Percentiles rank a stretch among this genome's conserved stretches.
These are phyloP conservation scores for Colletotrichum karsti DNA, from an alignment of 2,329 filamentous ascomycete genomes.

Conservation along the genomic window DNA sequence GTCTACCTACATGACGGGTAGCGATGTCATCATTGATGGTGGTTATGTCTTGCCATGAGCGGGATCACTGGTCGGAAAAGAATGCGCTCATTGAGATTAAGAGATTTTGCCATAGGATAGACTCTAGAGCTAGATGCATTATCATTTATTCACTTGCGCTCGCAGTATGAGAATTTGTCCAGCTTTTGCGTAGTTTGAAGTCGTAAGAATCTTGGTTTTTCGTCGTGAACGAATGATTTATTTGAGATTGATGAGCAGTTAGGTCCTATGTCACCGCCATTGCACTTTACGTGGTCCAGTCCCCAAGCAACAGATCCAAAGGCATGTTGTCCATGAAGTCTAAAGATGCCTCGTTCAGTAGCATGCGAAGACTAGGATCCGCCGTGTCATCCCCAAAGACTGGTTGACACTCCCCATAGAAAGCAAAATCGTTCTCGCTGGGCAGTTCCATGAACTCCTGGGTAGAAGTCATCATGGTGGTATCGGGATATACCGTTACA, in stretches of 20 bases:
- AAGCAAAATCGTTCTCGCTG: conserved; percentile 13
- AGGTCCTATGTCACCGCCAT: neutral
- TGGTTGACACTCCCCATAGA: neutral
- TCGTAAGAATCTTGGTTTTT: too few relatives aligned
- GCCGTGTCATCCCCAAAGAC: neutral
- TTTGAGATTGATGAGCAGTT: too few relatives aligned
- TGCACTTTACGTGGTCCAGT: neutral
- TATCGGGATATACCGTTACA: neutral
- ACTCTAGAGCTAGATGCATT: too few relatives aligned
- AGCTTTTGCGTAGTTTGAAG: too few relatives aligned
- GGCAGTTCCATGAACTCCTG: neutral
- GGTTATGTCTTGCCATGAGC: conserved; percentile 38
- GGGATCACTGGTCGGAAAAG: too few relatives aligned
- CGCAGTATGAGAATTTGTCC: too few relatives aligned
- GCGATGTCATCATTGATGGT: conserved; percentile 56
- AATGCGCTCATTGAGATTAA: too few relatives aligned
- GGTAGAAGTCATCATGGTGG: neutral
- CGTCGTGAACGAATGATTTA: too few relatives aligned
- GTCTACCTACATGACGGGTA: conserved; percentile 58
- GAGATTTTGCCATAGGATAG: too few relatives aligned
- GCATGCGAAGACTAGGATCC: neutral
- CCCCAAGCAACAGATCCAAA: neutral
- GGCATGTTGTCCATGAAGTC: conserved; percentile 17
- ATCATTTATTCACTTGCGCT: too few relatives aligned
- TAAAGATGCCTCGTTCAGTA: neutral